A percentile compares a stretch with the other conserved stretches of the same genome.
Conservation (phyloP, 2,329 filamentous ascomycete species). For the Phyllachora maydis region DNA sequence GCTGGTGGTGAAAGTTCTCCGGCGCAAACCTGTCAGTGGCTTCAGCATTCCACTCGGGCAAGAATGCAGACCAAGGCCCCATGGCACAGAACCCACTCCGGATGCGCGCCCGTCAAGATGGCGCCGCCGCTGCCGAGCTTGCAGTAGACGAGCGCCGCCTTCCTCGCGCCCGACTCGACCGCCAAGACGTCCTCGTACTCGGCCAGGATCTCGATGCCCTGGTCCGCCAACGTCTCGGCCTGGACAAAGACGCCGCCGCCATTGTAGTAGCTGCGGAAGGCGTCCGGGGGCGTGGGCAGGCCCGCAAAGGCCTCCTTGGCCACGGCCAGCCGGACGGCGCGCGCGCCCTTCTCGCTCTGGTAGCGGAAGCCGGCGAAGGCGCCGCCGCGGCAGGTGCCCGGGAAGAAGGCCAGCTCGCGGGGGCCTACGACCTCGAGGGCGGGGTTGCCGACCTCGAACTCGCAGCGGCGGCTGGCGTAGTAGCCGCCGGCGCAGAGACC, state of each 20-base stretch:
- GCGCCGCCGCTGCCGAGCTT: slow-evolving; percentile 63
- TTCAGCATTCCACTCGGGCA: no score
- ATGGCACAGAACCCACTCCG: slow-evolving; percentile 39
- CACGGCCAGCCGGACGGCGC: slow-evolving; percentile 47
- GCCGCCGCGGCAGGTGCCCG: slow-evolving; percentile 64
- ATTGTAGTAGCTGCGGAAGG: slow-evolving; percentile 72
- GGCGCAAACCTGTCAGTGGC: slow-evolving; percentile 48
- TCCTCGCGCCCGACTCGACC: slow-evolving; percentile 52
- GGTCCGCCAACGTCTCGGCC: slow-evolving; percentile 35
- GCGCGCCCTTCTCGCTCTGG: slow-evolving; percentile 66
- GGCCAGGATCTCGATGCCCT: slow-evolving; percentile 63
- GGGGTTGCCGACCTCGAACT: slow-evolving; percentile 76
- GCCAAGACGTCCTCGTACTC: slow-evolving; percentile 55
- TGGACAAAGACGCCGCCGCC: slow-evolving; percentile 88
- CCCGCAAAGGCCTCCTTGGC: slow-evolving; percentile 33
- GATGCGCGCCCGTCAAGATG: slow-evolving; percentile 73
- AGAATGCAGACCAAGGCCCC: slow-evolving; percentile 1
- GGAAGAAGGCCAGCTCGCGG: slow-evolving; percentile 75
- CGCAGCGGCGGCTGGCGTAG: slow-evolving; percentile 62
- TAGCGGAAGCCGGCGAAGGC: slow-evolving; percentile 86
- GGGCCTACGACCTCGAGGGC: slow-evolving; percentile 69
- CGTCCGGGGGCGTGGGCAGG: slow-evolving; percentile 28
- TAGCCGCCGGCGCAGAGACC: slow-evolving; percentile 93
- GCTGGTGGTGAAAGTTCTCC: slow-evolving; percentile 50
- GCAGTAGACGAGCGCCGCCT: slow-evolving; percentile 68